A percentile compares a stretch with the other conserved stretches of the same genome.
These are phyloP conservation scores for Boletus barrowsii DNA, from an alignment of 768 basidiomycete species.

Conservation along the genomic window DNA sequence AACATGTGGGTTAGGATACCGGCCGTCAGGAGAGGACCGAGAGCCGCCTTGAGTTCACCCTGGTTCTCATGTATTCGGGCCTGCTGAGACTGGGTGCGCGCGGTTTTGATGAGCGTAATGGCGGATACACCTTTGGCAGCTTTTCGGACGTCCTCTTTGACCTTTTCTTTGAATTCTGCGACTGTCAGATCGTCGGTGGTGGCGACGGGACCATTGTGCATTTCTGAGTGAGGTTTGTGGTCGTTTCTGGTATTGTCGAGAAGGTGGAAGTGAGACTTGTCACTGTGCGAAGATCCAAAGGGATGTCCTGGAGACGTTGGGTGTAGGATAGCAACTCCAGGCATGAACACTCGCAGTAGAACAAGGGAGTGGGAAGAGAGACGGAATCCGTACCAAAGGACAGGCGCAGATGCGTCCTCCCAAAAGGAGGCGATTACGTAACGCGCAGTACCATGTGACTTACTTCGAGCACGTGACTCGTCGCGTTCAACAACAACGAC, in stretches of 20 bases:
- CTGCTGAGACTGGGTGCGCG: slow-evolving; percentile 51
- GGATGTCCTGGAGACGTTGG: slow-evolving; percentile 33
- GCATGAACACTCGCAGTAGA: slow-evolving; percentile 33
- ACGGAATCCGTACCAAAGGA: slow-evolving; percentile 1
- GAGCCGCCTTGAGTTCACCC: slow-evolving; percentile 61
- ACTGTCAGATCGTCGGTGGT: slow-evolving; percentile 34
- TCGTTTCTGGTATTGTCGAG: slow-evolving; percentile 16
- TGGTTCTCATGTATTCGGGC: slow-evolving; percentile 52
- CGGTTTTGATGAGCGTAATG: slow-evolving; percentile 57
- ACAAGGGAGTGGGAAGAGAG: background rate
- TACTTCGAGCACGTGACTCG: slow-evolving; percentile 23
- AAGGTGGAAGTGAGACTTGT: slow-evolving; percentile 11
- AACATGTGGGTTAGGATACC: slow-evolving; percentile 56
- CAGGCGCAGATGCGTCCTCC: slow-evolving; percentile 10
- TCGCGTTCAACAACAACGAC: slow-evolving; percentile 28
- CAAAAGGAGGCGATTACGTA: slow-evolving; percentile 21
- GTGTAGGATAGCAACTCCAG: slow-evolving; percentile 40
- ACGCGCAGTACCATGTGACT: slow-evolving; percentile 20
- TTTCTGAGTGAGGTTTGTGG: slow-evolving; percentile 24
- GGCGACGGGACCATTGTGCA: slow-evolving; percentile 38
- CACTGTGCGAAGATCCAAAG: slow-evolving; percentile 31
- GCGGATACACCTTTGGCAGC: slow-evolving; percentile 59
- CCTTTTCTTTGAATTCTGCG: slow-evolving; percentile 47
- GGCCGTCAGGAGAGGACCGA: slow-evolving; percentile 58
- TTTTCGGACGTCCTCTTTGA: slow-evolving; percentile 46